Base-by-base conservation (phyloP, 805 yeast genomes). In the Cyberlindnera maclurae region DNA sequence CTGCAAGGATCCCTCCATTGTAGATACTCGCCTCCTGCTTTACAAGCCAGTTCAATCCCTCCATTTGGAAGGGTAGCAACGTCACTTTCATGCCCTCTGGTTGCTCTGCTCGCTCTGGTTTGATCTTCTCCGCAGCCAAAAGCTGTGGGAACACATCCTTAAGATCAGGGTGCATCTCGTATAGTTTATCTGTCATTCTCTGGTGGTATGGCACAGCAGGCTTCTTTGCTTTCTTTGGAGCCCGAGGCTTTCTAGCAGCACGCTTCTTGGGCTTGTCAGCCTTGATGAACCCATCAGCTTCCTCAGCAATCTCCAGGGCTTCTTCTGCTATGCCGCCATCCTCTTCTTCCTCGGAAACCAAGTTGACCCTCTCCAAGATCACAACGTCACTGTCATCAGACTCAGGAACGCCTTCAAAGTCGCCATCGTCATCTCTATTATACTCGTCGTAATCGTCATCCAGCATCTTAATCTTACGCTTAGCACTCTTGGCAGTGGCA, bases 1-100 rank as follows among this genome's bases (percentile, higher is more conserved):
- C 99, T 5, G 98, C 97, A 34, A 93, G 65, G 9, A 93, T 81
- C 12, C 97, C 98, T 18, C 98, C 98, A 12, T 73, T 69, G 59
- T 82, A 90, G 31, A 68, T 71, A 17, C 84, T 70, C 16, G 77
- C 78, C 55, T 90, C 97, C 62, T 90, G 97, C 35, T 76, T 70
- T 12, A 75, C 50, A 43, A 93, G 70, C 99, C 99, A 93, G 52
- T 82, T 75, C 34, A 93, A 66, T 15, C 98, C 98, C 64, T 93
- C 99, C 12, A 77, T 65, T 62, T 93, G 99, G 62, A 93, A 93
- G 1, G 97, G 97, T 22, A 93, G 66, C 29, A 93, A 60, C 22
- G 69, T 70, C 33, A 87, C 71, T 2, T 72, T 72, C 83, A 90
- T 76, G 9, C 83, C 88, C 1, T 65, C 70, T 0, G 98, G 97